These are phyloP conservation scores for Meredithiella fracta DNA, from an alignment of 2,329 filamentous ascomycete genomes.

Conservation along the genomic window DNA sequence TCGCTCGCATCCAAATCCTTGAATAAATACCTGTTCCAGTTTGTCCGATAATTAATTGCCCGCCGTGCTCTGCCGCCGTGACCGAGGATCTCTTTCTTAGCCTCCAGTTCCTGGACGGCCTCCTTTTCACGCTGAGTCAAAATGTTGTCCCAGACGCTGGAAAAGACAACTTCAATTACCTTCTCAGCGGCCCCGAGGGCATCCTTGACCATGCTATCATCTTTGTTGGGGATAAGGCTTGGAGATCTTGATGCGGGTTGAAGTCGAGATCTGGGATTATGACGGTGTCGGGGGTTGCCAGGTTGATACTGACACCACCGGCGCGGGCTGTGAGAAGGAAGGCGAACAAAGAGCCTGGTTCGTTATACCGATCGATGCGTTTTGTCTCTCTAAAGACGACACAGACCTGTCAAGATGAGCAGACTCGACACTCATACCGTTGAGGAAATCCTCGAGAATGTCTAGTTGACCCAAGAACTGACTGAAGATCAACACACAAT, in stretches of 20 bases:
- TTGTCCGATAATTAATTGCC: constrained; percentile 17
- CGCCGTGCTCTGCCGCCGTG: constrained; percentile 62
- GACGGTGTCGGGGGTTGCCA: constrained; percentile 91
- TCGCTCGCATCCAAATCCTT: constrained; percentile 14
- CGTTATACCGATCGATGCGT: constrained; percentile 86
- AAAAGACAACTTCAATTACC: constrained; percentile 34
- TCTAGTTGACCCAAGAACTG: constrained; percentile 83
- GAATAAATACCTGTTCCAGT: constrained; percentile 16
- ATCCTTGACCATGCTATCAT: constrained; percentile 48
- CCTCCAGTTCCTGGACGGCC: constrained; percentile 54
- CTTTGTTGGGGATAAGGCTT: constrained; percentile 78
- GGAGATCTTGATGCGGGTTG: constrained; percentile 95
- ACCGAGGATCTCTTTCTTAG: constrained; percentile 54
- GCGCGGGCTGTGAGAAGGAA: constrained; percentile 89
- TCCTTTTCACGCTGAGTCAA: constrained; percentile 65
- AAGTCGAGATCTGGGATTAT: constrained; percentile 96
- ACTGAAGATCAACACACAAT: constrained; percentile 87
- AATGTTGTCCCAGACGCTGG: constrained; percentile 70
- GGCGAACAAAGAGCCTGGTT: constrained; percentile 70
- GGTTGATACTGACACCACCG: constrained; percentile 91
- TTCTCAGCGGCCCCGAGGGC: constrained; percentile 26
- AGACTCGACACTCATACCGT: constrained; percentile 54
- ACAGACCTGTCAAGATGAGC: constrained; percentile 76
- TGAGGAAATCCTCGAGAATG: constrained; percentile 82
- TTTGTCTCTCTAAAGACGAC: constrained; percentile 73